Base-by-base conservation (phyloP, 768 basidiomycete genomes). In the Stropharia rugosoannulata region DNA sequence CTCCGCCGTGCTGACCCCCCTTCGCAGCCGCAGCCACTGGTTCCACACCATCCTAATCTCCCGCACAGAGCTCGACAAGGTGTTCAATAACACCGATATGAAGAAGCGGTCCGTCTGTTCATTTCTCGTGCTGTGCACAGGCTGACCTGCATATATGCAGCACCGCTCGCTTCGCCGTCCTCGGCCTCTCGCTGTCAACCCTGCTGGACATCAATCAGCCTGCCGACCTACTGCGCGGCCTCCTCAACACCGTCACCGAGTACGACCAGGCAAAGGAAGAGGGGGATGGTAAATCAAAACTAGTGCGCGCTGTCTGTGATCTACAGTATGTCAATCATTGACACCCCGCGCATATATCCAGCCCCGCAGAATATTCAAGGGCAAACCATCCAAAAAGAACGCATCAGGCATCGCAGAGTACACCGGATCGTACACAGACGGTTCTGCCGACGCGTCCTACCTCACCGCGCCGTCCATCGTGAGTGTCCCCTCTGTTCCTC, bases 1-100 rank as follows among this genome's bases (percentile, higher is more conserved):
- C 54, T 41, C 51, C 41, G 35, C 27, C 25, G 27, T 27, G 46
- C 43, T 50, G 39, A 49, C 55, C 22, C 51, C 43, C 49, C 48
- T 49, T 32, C 9, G 29, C 59, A 93, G 92, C 51, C 85, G 84
- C 52, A 86, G 85, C 59, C 87, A 92, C 66, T 93, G 92, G 92
- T 91, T 91, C 64, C 89, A 93, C 67, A 95, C 93, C 11, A 85
- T 95, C 61, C 79, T 90, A 65, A 82, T 95, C 63, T 85, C 87
- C 52, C 82, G 82, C 46, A 63, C 74, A 15, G 93, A 93, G 51
- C 81, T 95, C 3, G 87, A 90, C 55, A 82, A 77, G 48, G 82
- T 82, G 52, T 95, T 94, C 68, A 84, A 77, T 62, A 91, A 89
- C 65, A 68, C 70, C 6, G 82, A 81, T 16, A 93, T 93, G 85